Percentiles rank a stretch among this genome's conserved stretches.
Conservation (phyloP, 805 yeast species). For the Hanseniaspora hatyaiensis region DNA sequence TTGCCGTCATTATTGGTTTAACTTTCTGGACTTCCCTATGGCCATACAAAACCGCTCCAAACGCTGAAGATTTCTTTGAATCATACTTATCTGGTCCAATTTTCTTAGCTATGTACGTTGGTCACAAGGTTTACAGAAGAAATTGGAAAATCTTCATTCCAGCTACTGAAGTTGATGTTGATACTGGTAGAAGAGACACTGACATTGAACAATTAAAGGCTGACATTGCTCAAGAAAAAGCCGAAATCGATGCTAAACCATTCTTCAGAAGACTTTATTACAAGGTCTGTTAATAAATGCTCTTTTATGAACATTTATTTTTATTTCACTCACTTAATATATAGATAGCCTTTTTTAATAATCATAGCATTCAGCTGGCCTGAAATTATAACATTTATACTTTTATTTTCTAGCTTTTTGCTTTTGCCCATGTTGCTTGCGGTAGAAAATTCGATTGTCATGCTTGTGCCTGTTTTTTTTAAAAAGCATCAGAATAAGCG, state of each 20-base stretch:
- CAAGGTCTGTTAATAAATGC: constrained; percentile 37
- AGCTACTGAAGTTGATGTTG: constrained; percentile 44
- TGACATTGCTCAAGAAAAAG: constrained; percentile 40
- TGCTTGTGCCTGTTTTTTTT: no score
- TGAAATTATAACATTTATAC: no score
- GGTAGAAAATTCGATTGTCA: no score
- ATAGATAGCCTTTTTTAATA: no score
- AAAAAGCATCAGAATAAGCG: no score
- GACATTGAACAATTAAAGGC: constrained; percentile 41
- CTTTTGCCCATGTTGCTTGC: no score
- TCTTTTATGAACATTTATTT: background rate
- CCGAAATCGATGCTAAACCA: constrained; percentile 32
- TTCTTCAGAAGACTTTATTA: constrained; percentile 33
- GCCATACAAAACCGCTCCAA: constrained; percentile 43
- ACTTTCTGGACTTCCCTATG: constrained; percentile 73
- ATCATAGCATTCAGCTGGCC: no score
- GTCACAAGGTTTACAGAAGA: constrained; percentile 43
- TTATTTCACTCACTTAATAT: no score
- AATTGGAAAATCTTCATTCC: constrained; percentile 31
- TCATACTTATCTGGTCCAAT: constrained; percentile 52
- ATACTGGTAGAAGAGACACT: constrained; percentile 44
- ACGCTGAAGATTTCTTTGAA: constrained; percentile 37
- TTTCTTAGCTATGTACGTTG: constrained; percentile 45
- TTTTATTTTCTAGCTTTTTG: no score
- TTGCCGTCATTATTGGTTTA: constrained; percentile 47